Evolutionary conservation across 345 rosid genomes (phyloP), one percentile per base, ranked within the genome.

Genomic region (Ceriops tagal): DNA sequence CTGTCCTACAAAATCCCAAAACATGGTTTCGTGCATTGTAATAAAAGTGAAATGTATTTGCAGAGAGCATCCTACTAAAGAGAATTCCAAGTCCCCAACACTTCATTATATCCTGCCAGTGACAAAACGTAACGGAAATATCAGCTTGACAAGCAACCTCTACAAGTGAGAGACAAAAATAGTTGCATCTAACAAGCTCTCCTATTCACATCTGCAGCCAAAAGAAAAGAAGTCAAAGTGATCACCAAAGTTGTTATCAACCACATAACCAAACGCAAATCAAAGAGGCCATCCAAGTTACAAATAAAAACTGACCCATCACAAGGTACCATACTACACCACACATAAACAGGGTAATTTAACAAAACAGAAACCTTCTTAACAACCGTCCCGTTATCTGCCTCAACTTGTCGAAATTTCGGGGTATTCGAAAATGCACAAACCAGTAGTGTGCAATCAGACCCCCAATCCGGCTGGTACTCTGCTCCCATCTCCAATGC

Each of bases 381-480:
- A 53, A 95, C 86, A 74, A 95, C 79, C 2, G 97, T 88, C 72
- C 98, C 99, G 75, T 75, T 63, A 67, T 81, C 84, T 0, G 92
- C 81, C 77, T 81, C 83, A 55, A 92, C 98, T 75, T 90, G 99
- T 60, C 88, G 88, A 62, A 86, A 95, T 85, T 95, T 95, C 8
- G 96, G 99, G 63, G 99, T 95, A 70, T 85, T 90, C 16, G 79
- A 83, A 79, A 90, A 95, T 55, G 97, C 98, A 78, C 92, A 91
- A 61, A 89, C 84, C 84, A 92, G 76, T 53, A 92, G 85, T 0
- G 97, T 92, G 71, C 93, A 88, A 62, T 81, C 85, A 10, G 98
- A 77, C 76, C 82, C 82, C 99, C 99, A 90, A 61, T 87, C 93
- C 62, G 88, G 85, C 65, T 81, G 83, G 78, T 87, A 92, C 34